phyloP scores from a whole-genome alignment of 192 early-diverging fungal species.

The Coemansia sp. region DNA sequence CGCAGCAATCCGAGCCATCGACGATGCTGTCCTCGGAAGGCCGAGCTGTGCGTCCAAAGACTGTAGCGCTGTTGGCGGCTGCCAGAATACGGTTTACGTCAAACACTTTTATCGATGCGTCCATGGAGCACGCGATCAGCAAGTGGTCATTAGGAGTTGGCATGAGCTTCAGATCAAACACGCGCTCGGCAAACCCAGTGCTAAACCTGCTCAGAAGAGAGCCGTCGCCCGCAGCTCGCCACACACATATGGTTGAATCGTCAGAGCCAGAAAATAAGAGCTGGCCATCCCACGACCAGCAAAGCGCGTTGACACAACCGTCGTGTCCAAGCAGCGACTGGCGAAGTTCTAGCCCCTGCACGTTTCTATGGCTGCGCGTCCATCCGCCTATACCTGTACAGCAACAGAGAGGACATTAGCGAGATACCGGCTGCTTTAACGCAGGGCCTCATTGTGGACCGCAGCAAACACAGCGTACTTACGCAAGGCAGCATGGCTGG shows the following conservation, averaged over 20 bases:
- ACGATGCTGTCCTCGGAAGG: neutral
- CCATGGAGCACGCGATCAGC: constrained; percentile 67
- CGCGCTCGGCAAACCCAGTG: constrained; percentile 74
- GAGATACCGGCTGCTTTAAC: neutral
- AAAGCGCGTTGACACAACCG: constrained; percentile 53
- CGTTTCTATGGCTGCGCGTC: constrained; percentile 16
- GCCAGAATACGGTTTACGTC: constrained; percentile 36
- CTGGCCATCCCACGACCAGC: constrained; percentile 61
- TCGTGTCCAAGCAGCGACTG: constrained; percentile 44
- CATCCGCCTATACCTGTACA: constrained; percentile 24
- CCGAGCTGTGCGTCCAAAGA: neutral
- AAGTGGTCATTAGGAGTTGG: constrained; percentile 60
- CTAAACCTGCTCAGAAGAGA: constrained; percentile 32
- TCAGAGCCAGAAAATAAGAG: constrained; percentile 65
- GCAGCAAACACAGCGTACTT: constrained; percentile 8
- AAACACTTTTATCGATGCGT: constrained; percentile 63
- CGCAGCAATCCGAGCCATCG: constrained; percentile 20
- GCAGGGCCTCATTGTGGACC: neutral
- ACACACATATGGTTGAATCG: constrained; percentile 61
- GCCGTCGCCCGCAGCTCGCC: constrained; percentile 54
- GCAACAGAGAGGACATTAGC: neutral
- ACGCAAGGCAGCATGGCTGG: constrained; percentile 15
- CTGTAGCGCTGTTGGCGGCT: constrained; percentile 1
- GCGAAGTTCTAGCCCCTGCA: constrained; percentile 22
- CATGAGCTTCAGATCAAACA: constrained; percentile 78